Conservation (phyloP, 2,329 filamentous ascomycete species). For the Trichoderma hamatum region DNA sequence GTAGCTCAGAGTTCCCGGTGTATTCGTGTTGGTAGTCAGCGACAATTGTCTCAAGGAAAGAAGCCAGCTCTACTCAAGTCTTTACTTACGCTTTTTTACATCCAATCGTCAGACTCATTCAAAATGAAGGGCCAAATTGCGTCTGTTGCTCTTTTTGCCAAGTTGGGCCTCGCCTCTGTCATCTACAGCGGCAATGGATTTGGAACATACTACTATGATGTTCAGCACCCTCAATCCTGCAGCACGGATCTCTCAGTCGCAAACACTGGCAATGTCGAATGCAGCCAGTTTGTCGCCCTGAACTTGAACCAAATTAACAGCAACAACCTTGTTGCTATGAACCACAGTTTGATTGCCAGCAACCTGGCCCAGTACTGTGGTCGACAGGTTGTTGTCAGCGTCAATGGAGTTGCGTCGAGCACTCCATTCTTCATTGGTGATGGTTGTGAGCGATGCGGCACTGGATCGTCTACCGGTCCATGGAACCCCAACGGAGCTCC, state of each 20-base stretch:
- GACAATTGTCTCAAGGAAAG: background rate
- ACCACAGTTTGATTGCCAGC: slow-evolving; percentile 25
- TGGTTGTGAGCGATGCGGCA: slow-evolving; percentile 29
- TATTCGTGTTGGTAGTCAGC: background rate
- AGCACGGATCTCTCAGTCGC: slow-evolving; percentile 8
- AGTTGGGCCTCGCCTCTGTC: background rate
- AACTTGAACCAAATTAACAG: slow-evolving; percentile 26
- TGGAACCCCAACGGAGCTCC: slow-evolving; percentile 29
- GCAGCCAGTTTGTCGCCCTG: slow-evolving; percentile 11
- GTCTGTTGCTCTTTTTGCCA: background rate
- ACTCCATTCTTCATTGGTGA: slow-evolving; percentile 29
- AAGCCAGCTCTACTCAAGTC: background rate
- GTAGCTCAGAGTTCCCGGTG: background rate
- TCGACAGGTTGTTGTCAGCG: slow-evolving; percentile 28
- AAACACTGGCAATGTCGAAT: slow-evolving; percentile 24
- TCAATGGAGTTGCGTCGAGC: slow-evolving; percentile 26
- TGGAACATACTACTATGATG: slow-evolving; percentile 27
- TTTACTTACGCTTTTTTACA: background rate
- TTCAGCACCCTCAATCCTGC: slow-evolving; percentile 12
- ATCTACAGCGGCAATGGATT: slow-evolving; percentile 22
- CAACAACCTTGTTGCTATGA: slow-evolving; percentile 31
- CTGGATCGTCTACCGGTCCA: slow-evolving; percentile 18
- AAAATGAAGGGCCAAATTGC: slow-evolving; percentile 22
- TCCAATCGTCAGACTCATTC: background rate
- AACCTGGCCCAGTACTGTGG: slow-evolving; percentile 29